These are phyloP conservation scores for Carex littledalei DNA, from an alignment of 176 grass and related monocot genomes.

Conservation along the genomic window DNA sequence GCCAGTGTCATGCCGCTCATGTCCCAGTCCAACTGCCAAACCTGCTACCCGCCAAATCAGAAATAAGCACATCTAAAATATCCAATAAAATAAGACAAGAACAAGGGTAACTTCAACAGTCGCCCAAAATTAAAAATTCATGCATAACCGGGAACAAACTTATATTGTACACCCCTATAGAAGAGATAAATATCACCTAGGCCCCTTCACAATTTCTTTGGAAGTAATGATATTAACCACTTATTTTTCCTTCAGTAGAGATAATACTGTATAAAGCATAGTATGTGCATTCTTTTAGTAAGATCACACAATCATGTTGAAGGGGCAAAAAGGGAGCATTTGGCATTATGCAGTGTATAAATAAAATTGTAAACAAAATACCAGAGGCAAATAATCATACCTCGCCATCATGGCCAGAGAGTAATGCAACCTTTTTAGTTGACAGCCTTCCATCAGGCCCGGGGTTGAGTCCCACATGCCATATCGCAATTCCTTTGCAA, in stretches of 20 bases:
- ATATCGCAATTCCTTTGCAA: constrained; percentile 81
- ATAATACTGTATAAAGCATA: neutral
- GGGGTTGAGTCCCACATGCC: constrained; percentile 53
- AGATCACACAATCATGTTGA: neutral
- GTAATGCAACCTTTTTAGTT: constrained; percentile 67
- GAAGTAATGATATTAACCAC: constrained; percentile 3
- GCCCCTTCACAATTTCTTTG: neutral
- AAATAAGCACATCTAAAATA: neutral
- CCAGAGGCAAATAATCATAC: constrained; percentile 32
- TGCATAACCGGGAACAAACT: neutral
- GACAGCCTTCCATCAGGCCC: constrained; percentile 46
- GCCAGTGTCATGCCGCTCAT: constrained; percentile 91
- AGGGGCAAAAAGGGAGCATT: neutral
- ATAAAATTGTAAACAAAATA: neutral
- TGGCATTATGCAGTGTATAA: neutral
- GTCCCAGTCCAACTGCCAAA: constrained; percentile 93
- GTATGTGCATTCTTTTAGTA: neutral
- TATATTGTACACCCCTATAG: neutral
- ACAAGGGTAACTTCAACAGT: neutral
- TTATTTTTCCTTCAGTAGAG: neutral
- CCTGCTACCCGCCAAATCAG: constrained; percentile 29
- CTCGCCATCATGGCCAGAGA: constrained; percentile 60
- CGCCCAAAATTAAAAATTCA: neutral
- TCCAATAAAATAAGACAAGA: neutral
- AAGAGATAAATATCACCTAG: neutral